Evolutionary conservation across 768 basidiomycete genomes (phyloP).

Genomic region (Sporobolomyces pararoseus): DNA sequence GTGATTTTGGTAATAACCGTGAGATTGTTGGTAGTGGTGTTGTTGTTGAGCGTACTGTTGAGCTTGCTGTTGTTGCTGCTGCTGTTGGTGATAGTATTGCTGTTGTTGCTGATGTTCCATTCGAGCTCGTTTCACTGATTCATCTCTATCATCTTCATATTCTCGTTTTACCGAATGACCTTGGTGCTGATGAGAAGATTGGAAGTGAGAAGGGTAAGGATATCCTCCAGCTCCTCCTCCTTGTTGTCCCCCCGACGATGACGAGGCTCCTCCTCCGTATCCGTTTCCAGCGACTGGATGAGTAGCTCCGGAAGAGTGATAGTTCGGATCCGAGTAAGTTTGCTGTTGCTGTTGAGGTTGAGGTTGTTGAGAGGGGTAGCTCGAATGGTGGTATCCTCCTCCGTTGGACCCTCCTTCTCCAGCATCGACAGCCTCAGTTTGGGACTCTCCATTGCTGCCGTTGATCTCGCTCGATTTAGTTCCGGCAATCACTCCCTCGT

Average conservation of each 20-base stretch:
- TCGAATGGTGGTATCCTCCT: not conserved
- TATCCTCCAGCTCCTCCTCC: not conserved
- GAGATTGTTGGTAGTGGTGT: not conserved
- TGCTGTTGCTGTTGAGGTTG: not conserved
- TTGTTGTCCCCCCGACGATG: not conserved
- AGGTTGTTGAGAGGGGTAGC: not conserved
- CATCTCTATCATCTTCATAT: conserved; percentile 4
- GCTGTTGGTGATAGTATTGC: not conserved
- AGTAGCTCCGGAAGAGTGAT: not conserved
- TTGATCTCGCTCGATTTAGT: not conserved
- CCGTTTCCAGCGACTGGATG: not conserved
- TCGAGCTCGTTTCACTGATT: conserved; percentile 20
- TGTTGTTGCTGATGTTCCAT: conserved; percentile 3
- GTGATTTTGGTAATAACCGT: not conserved
- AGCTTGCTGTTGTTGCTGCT: conserved; percentile 5
- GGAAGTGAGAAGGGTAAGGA: not conserved
- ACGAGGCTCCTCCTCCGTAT: not conserved
- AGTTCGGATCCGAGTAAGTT: not conserved
- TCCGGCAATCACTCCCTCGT: not conserved
- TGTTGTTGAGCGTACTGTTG: not conserved
- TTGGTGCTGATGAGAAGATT: not conserved
- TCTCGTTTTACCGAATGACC: conserved; percentile 23
- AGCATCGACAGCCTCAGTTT: conserved; percentile 15
- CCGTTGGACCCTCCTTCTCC: conserved; percentile 23
- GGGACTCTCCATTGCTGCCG: not conserved